Conservation (phyloP, 805 yeast species). For the Zygosaccharomyces rouxii region DNA sequence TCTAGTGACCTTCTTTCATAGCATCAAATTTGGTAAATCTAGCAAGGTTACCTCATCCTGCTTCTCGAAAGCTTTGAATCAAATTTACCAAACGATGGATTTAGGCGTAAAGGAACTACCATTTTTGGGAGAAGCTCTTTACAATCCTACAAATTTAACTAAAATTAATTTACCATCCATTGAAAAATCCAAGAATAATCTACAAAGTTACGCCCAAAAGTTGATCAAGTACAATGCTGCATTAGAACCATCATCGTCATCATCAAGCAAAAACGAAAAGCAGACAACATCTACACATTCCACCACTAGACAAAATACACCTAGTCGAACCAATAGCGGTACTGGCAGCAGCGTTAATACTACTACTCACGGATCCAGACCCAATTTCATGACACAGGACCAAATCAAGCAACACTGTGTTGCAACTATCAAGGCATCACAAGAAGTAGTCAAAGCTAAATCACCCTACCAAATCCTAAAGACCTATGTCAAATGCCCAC, state of each 20-base stretch:
- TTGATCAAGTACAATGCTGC: slow-evolving; percentile 11
- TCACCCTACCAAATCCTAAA: slow-evolving; percentile 34
- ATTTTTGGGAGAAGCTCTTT: slow-evolving; percentile 16
- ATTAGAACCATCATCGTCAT: not conserved
- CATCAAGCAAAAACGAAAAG: not conserved
- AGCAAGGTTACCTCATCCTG: slow-evolving; percentile 2
- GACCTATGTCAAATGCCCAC: slow-evolving; percentile 32
- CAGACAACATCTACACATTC: not conserved
- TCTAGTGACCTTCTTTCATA: slow-evolving; percentile 13
- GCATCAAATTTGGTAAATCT: slow-evolving; percentile 22
- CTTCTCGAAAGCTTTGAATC: slow-evolving; percentile 11
- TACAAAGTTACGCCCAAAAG: slow-evolving; percentile 11
- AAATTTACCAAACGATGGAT: slow-evolving; percentile 5
- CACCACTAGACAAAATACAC: not conserved
- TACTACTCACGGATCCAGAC: slow-evolving; percentile 1
- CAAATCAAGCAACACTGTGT: slow-evolving; percentile 31
- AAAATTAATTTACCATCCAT: slow-evolving; percentile 19
- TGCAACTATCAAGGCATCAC: slow-evolving; percentile 28
- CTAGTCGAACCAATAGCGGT: not conserved
- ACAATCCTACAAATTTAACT: slow-evolving; percentile 15
- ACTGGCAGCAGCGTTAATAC: not conserved
- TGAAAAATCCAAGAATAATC: slow-evolving; percentile 13
- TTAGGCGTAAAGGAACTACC: slow-evolving; percentile 17
- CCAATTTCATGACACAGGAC: slow-evolving; percentile 28
- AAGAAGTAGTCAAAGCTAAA: slow-evolving; percentile 24